Percentiles rank a stretch among this genome's conserved stretches.
phyloP scores from a whole-genome alignment of 2,329 filamentous ascomycete species.

The Annulohypoxylon truncatum region DNA sequence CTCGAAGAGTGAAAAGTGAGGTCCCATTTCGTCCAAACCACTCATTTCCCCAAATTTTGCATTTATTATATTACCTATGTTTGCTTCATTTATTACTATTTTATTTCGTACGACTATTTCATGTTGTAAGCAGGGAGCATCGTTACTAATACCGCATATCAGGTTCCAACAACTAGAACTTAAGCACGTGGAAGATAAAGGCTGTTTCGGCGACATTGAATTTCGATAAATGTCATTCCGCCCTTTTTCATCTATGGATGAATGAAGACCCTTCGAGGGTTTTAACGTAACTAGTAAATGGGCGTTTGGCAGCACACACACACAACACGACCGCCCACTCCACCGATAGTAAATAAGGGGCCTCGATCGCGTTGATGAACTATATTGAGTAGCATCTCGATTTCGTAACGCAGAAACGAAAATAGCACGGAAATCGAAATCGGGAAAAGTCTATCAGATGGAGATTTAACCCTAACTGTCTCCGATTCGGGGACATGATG shows the following conservation, averaged over 20 bases:
- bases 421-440: slow-evolving; percentile 10
- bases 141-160: slow-evolving; percentile 30
- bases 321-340: slow-evolving; percentile 8
- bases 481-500: slow-evolving; percentile 14
- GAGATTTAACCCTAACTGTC: background rate
- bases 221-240: slow-evolving; percentile 72
- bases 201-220: slow-evolving; percentile 87
- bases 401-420: slow-evolving; percentile 15
- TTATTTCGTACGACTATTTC: background rate
- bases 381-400: slow-evolving; percentile 22
- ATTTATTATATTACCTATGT: background rate
- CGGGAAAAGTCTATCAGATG: slow-evolving; percentile 5
- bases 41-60: background rate
- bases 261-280: slow-evolving; percentile 3
- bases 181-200: slow-evolving; percentile 85
- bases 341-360: slow-evolving; percentile 22
- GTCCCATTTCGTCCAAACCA: background rate
- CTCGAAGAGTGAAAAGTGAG: slow-evolving; percentile 94
- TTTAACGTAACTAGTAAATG: slow-evolving; percentile 4
- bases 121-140: background rate
- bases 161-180: slow-evolving; percentile 95
- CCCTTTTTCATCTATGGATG: slow-evolving; percentile 1
- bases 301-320: slow-evolving; percentile 2
- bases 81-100: background rate
- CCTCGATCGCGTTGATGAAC: slow-evolving; percentile 1